Percentiles rank a stretch among this genome's conserved stretches.
Conservation (phyloP, 352 stramenopile genomes). For the Phytophthora cryptogea region DNA sequence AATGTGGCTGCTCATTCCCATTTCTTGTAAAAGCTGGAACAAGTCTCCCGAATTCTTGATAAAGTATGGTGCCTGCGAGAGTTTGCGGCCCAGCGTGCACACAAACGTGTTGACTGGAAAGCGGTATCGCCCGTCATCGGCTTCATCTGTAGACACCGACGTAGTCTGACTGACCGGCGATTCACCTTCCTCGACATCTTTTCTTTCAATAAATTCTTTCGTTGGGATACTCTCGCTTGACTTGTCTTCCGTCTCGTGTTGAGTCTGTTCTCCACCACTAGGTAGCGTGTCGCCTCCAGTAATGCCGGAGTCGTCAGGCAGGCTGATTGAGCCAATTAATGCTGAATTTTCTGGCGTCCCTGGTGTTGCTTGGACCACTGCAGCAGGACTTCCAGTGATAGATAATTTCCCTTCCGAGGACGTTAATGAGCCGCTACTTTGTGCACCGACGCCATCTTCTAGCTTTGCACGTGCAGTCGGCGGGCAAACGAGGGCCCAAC, state of each 20-base stretch:
- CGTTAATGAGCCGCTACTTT: conserved; percentile 6
- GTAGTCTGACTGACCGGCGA: conserved; percentile 25
- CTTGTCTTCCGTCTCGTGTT: conserved; percentile 17
- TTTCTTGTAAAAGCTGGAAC: conserved; percentile 83
- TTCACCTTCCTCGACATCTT: conserved; percentile 15
- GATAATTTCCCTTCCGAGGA: conserved; percentile 16
- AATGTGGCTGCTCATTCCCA: conserved; percentile 84
- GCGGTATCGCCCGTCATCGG: conserved; percentile 57
- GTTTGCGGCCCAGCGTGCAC: conserved; percentile 80
- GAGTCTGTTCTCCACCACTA: conserved; percentile 14
- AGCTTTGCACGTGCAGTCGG: conserved; percentile 64
- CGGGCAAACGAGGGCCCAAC: conserved; percentile 78
- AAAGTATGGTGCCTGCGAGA: conserved; percentile 85
- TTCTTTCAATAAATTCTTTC: conserved; percentile 11
- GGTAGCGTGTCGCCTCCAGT: neutral
- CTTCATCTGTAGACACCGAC: conserved; percentile 42
- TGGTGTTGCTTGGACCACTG: neutral
- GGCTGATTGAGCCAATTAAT: conserved; percentile 1
- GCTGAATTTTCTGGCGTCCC: conserved; percentile 2
- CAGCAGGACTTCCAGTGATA: conserved; percentile 1
- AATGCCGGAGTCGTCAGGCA: conserved; percentile 1
- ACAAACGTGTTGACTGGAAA: conserved; percentile 88
- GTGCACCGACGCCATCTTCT: conserved; percentile 40
- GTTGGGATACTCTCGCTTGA: conserved; percentile 12
- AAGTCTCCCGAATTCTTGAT: conserved; percentile 89